Percentiles rank a stretch among this genome's conserved stretches.
These are phyloP conservation scores for Pontederia crassipes DNA, from an alignment of 176 grass and related monocot genomes.

Conservation along the genomic window DNA sequence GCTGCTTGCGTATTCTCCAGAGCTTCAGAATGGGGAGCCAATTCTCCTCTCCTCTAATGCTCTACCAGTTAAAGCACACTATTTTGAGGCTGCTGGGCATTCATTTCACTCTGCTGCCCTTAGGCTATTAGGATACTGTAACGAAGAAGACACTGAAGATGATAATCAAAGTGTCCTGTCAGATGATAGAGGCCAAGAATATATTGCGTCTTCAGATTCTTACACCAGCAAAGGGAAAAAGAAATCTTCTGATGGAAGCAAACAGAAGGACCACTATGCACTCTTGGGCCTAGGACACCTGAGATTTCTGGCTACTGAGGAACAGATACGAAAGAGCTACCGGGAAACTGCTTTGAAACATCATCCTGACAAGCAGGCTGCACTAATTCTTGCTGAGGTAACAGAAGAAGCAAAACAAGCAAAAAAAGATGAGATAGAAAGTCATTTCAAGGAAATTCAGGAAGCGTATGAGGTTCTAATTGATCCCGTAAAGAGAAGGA, in stretches of 20 bases:
- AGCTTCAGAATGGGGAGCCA: slow-evolving; percentile 61
- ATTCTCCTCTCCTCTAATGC: slow-evolving; percentile 74
- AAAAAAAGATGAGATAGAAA: slow-evolving; percentile 98
- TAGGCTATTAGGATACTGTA: slow-evolving; percentile 53
- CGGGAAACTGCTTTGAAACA: slow-evolving; percentile 88
- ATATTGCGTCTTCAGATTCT: slow-evolving; percentile 44
- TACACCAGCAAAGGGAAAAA: slow-evolving; percentile 91
- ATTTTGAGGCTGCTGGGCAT: slow-evolving; percentile 88
- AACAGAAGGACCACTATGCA: slow-evolving; percentile 95
- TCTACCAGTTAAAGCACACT: slow-evolving; percentile 57
- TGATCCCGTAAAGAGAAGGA: slow-evolving; percentile 84
- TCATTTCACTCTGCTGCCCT: slow-evolving; percentile 71
- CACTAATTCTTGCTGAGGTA: slow-evolving; percentile 60
- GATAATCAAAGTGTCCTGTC: slow-evolving; percentile 73
- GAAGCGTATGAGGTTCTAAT: slow-evolving; percentile 93
- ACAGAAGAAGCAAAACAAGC: slow-evolving; percentile 72
- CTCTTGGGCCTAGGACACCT: slow-evolving; percentile 71
- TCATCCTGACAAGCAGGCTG: slow-evolving; percentile 91
- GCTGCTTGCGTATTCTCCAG: slow-evolving; percentile 61
- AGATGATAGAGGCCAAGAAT: slow-evolving; percentile 70
- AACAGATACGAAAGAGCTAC: slow-evolving; percentile 92
- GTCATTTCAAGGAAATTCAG: slow-evolving; percentile 79
- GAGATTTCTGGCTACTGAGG: slow-evolving; percentile 89
- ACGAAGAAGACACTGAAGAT: slow-evolving; percentile 62
- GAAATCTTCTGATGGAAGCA: slow-evolving; percentile 63